Percentiles rank a stretch among this genome's conserved stretches.
Conservation (phyloP, 306 rosid species). For the Acacia confusa region DNA sequence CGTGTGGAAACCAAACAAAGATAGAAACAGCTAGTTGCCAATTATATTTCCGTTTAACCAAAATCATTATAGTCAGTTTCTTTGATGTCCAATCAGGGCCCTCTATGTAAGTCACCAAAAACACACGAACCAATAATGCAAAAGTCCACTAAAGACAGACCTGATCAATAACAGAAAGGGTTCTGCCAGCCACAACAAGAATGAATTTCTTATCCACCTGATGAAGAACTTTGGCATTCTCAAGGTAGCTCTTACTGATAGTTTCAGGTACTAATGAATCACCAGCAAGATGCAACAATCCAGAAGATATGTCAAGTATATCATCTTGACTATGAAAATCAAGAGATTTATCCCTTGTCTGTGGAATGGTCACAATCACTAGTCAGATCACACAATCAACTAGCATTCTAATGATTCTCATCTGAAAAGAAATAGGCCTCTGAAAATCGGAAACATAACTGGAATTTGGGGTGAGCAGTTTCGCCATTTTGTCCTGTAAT, state of each 20-base stretch:
- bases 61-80: conserved; percentile 3
- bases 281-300: conserved; percentile 82
- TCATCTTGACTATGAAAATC: conserved; percentile 41
- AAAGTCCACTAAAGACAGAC: conserved; percentile 38
- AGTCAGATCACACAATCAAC: conserved; percentile 33
- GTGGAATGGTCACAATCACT: conserved; percentile 38
- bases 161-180: conserved; percentile 91
- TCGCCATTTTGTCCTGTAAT: conserved; percentile 71
- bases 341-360: conserved; percentile 48
- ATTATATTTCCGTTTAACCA: neutral
- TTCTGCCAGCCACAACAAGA: conserved; percentile 74
- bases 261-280: conserved; percentile 76
- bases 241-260: conserved; percentile 64
- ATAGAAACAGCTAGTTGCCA: conserved; percentile 22
- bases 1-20: neutral
- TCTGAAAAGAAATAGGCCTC: conserved; percentile 21
- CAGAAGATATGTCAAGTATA: conserved; percentile 83
- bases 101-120: neutral
- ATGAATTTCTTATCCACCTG: conserved; percentile 97
- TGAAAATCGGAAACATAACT: conserved; percentile 52
- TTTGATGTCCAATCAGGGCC: neutral
- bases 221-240: conserved; percentile 71
- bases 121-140: conserved; percentile 5
- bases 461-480: conserved; percentile 51
- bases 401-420: conserved; percentile 15